These are phyloP conservation scores for Hyaloscypha finlandica DNA, from an alignment of 495 filamentous ascomycete genomes.

Conservation along the genomic window DNA sequence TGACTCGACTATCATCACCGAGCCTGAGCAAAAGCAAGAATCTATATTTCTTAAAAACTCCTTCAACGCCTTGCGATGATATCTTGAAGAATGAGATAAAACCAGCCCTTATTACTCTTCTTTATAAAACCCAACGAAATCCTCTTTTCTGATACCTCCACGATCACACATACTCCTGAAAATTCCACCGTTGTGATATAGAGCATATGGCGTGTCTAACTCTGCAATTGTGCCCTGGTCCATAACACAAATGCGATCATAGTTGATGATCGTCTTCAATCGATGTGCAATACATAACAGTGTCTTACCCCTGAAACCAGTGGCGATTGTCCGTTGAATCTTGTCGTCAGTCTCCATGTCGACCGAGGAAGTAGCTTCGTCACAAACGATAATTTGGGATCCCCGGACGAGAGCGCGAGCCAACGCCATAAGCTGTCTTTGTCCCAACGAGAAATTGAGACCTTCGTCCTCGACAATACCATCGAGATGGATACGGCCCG, in stretches of 20 bases:
- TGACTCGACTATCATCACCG: not conserved
- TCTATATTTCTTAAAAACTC: not conserved
- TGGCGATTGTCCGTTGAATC: constrained; percentile 88
- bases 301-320: constrained; percentile 86
- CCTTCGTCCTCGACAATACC: constrained; percentile 89
- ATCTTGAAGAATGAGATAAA: not conserved
- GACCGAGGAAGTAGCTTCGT: constrained; percentile 90
- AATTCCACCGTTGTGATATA: constrained; percentile 71
- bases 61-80: constrained; percentile 6
- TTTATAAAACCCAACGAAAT: constrained; percentile 49
- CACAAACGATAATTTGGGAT: constrained; percentile 90
- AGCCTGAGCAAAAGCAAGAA: not conserved
- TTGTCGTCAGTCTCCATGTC: constrained; percentile 97
- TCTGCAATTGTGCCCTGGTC: constrained; percentile 84
- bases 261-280: constrained; percentile 86
- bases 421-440: constrained; percentile 93
- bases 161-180: constrained; percentile 92
- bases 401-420: constrained; percentile 85
- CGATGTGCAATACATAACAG: constrained; percentile 95
- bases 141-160: constrained; percentile 77
- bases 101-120: constrained; percentile 3
- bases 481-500: constrained; percentile 75
- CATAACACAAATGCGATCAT: constrained; percentile 96
- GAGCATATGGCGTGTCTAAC: constrained; percentile 69
- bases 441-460: constrained; percentile 93